phyloP scores from a whole-genome alignment of 176 grass and related monocot genomes.

The Themeda triandra region DNA sequence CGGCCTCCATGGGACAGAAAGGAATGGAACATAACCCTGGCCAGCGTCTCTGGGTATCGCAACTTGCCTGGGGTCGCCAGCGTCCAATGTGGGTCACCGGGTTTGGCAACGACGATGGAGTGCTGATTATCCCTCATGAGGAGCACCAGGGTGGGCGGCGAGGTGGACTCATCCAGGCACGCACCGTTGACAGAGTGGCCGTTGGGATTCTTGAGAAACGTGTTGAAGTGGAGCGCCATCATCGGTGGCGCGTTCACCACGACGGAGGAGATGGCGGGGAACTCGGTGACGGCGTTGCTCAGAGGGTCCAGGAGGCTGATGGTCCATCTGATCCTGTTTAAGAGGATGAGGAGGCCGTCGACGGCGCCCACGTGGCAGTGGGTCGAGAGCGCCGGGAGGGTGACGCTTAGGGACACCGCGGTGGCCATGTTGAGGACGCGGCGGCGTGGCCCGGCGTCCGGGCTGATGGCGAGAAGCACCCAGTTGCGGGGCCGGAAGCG shows the following conservation, averaged over 20 bases:
- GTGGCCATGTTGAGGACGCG: not conserved
- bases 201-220: not conserved
- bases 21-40: not conserved
- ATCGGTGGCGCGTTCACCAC: not conserved
- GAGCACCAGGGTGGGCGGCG: not conserved
- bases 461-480: not conserved
- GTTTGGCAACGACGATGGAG: not conserved
- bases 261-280: not conserved
- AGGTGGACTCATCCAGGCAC: not conserved
- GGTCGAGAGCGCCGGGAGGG: not conserved
- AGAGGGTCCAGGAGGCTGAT: not conserved
- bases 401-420: not conserved
- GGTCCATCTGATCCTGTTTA: not conserved
- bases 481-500: slow-evolving; percentile 19
- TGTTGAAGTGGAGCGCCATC: not conserved
- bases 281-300: not conserved
- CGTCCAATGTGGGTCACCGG: not conserved
- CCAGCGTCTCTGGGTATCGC: fast-evolving
- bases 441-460: not conserved
- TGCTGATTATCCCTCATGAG: not conserved
- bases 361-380: not conserved
- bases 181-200: not conserved
- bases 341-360: not conserved
- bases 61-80: not conserved
- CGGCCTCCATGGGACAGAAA: not conserved